Percentiles rank a stretch among this genome's conserved stretches.
These are phyloP conservation scores for Scleroderma citrinum DNA, from an alignment of 768 basidiomycete genomes.

Conservation along the genomic window DNA sequence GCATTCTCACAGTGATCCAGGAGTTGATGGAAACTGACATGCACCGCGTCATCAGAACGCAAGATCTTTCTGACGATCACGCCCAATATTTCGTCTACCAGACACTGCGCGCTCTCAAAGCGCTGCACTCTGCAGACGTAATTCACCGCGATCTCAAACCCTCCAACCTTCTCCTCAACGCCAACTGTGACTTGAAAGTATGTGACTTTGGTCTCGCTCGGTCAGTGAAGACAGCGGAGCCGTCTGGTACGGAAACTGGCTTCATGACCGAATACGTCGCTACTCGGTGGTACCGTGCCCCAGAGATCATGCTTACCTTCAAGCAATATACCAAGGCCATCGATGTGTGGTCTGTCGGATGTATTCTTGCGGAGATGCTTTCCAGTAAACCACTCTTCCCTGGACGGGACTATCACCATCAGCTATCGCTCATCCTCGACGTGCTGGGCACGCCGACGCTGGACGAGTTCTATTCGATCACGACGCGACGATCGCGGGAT, in stretches of 20 bases:
- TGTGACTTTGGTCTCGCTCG: constrained; percentile 94
- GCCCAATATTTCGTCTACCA: constrained; percentile 93
- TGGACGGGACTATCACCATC: constrained; percentile 94
- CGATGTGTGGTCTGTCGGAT: constrained; percentile 84
- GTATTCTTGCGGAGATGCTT: constrained; percentile 95
- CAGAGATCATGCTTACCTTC: constrained; percentile 99
- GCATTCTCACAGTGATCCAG: constrained; percentile 59
- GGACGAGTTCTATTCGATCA: constrained; percentile 98
- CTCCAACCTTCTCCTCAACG: constrained; percentile 94
- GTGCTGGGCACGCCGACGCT: constrained; percentile 95
- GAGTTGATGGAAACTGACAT: constrained; percentile 96
- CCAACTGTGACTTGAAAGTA: constrained; percentile 94
- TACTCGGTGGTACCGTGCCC: constrained; percentile 97
- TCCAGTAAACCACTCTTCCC: constrained; percentile 95
- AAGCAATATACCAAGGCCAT: constrained; percentile 98
- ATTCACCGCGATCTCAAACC: constrained; percentile 97
- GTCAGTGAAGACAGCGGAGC: constrained; percentile 82
- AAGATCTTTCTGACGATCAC: constrained; percentile 93
- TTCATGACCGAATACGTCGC: constrained; percentile 99
- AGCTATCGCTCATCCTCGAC: constrained; percentile 91
- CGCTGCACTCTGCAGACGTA: constrained; percentile 93
- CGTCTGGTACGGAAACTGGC: constrained; percentile 74
- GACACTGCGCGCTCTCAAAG: constrained; percentile 92
- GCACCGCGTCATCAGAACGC: constrained; percentile 94
- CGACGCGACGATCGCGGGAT: constrained; percentile 84